Conservation (phyloP, 371 early-diverging fungal genomes). For the Mortierella sp. region DNA sequence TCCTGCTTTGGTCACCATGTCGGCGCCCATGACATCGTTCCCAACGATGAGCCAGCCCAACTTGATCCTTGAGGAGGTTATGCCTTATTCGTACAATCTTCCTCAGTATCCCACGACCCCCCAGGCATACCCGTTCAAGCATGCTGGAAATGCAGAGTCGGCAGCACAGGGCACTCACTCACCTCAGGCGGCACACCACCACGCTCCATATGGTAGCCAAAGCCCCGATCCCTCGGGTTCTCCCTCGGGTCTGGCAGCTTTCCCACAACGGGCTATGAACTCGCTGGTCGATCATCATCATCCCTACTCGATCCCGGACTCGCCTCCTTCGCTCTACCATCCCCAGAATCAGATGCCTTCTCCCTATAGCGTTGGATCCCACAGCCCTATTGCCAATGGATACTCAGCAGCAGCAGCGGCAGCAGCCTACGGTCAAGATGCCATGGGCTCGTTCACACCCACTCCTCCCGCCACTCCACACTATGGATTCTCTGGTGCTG, state of each 20-base stretch:
- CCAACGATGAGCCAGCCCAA: slow-evolving; percentile 46
- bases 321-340: slow-evolving; percentile 46
- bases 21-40: slow-evolving; percentile 52
- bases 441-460: slow-evolving; percentile 22
- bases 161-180: slow-evolving; percentile 16
- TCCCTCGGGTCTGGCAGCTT: slow-evolving; percentile 29
- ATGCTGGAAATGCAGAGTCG: slow-evolving; percentile 49
- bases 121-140: slow-evolving; percentile 52
- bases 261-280: slow-evolving; percentile 45
- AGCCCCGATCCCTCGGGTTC: slow-evolving; percentile 51
- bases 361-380: slow-evolving; percentile 41
- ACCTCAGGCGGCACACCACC: slow-evolving; percentile 26
- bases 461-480: slow-evolving; percentile 52
- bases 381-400: slow-evolving; percentile 46
- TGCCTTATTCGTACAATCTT: slow-evolving; percentile 50
- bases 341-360: slow-evolving; percentile 32
- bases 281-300: slow-evolving; percentile 52
- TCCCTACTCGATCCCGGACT: slow-evolving; percentile 31
- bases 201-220: slow-evolving; percentile 28
- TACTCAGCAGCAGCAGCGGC: slow-evolving; percentile 6
- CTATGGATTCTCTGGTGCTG: slow-evolving; percentile 41
- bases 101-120: slow-evolving; percentile 29
- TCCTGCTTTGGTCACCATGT: slow-evolving; percentile 52
- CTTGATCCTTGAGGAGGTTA: slow-evolving; percentile 41
- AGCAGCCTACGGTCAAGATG: slow-evolving; percentile 24